These are phyloP conservation scores for Barbatosphaeria neglecta DNA, from an alignment of 495 filamentous ascomycete species.

Conservation along the genomic window DNA sequence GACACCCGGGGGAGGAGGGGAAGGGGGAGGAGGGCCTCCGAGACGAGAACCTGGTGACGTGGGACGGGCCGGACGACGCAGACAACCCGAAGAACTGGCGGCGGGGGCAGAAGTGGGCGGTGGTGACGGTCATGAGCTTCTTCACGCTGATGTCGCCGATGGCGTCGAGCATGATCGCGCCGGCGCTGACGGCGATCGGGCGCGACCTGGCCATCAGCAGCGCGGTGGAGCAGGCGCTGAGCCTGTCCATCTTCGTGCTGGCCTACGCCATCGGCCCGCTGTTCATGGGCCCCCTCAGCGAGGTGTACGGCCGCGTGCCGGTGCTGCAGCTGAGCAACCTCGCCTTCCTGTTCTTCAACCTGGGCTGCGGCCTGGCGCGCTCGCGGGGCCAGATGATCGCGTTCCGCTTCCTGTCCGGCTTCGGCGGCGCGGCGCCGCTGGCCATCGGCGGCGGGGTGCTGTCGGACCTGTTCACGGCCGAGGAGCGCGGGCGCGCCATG, in stretches of 20 bases:
- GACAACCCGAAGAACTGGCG: conserved; percentile 51
- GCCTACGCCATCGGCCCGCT: conserved; percentile 52
- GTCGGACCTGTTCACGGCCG: conserved; percentile 48
- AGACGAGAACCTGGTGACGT: conserved; percentile 23
- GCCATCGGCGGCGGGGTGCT: conserved; percentile 50
- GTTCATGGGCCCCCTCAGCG: conserved; percentile 49
- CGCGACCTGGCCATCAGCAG: conserved; percentile 49
- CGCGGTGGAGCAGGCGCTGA: conserved; percentile 43
- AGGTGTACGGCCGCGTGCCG: conserved; percentile 50
- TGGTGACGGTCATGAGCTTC: conserved; percentile 45
- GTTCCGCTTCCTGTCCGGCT: conserved; percentile 45
- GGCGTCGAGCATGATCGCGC: conserved; percentile 60
- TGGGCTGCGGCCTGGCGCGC: conserved; percentile 44
- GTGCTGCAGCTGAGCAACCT: conserved; percentile 43
- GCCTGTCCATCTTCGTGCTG: conserved; percentile 62
- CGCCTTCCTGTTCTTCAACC: conserved; percentile 44
- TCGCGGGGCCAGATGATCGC: conserved; percentile 43
- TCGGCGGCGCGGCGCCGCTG: conserved; percentile 40
- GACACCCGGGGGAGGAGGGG: too few relatives aligned
- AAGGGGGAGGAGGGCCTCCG: too few relatives aligned
- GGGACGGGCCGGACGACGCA: conserved; percentile 40
- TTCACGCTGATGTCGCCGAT: conserved; percentile 65
- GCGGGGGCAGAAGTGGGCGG: conserved; percentile 45
- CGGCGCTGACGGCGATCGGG: conserved; percentile 44
- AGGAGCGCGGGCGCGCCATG: conserved; percentile 54